phyloP scores from a whole-genome alignment of 208 protist species.

The Trypanosoma cruzi region DNA sequence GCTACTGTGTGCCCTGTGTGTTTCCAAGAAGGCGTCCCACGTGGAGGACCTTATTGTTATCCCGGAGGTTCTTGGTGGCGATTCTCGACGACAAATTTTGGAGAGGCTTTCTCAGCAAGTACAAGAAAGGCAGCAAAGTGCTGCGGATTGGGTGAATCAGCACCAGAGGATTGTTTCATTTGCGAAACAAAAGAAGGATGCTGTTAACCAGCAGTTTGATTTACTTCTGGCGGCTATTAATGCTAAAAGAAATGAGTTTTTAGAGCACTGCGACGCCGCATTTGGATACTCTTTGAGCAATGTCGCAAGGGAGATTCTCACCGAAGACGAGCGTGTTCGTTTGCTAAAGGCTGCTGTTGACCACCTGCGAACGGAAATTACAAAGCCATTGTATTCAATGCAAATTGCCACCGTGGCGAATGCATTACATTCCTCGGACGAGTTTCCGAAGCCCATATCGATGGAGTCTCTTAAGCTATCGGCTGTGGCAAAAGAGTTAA shows the following conservation, averaged over 20 bases:
- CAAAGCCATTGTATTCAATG: conserved; percentile 76
- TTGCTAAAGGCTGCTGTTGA: conserved; percentile 68
- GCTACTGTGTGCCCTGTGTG: conserved; percentile 80
- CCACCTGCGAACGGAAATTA: conserved; percentile 57
- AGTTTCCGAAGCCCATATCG: conserved; percentile 58
- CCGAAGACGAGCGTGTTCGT: conserved; percentile 75
- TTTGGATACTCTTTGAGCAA: conserved; percentile 67
- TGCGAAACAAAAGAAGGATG: conserved; percentile 60
- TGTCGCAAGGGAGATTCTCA: conserved; percentile 75
- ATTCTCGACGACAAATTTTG: conserved; percentile 66
- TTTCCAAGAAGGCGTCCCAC: conserved; percentile 37
- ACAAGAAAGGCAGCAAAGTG: conserved; percentile 50
- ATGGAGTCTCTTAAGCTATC: conserved; percentile 49
- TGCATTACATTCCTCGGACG: conserved; percentile 41
- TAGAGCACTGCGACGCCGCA: conserved; percentile 73
- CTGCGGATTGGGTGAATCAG: conserved; percentile 68
- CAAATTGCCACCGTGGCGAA: conserved; percentile 88
- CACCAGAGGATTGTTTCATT: conserved; percentile 75
- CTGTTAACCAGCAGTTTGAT: conserved; percentile 79
- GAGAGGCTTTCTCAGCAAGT: conserved; percentile 61
- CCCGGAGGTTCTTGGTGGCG: conserved; percentile 71
- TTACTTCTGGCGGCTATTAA: conserved; percentile 72
- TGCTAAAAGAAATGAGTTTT: conserved; percentile 69
- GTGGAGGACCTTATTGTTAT: conserved; percentile 59
- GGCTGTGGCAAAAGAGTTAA: conserved; percentile 39